Evolutionary conservation across 495 filamentous ascomycete species (phyloP).

Genomic region (Penicillium desertorum): DNA sequence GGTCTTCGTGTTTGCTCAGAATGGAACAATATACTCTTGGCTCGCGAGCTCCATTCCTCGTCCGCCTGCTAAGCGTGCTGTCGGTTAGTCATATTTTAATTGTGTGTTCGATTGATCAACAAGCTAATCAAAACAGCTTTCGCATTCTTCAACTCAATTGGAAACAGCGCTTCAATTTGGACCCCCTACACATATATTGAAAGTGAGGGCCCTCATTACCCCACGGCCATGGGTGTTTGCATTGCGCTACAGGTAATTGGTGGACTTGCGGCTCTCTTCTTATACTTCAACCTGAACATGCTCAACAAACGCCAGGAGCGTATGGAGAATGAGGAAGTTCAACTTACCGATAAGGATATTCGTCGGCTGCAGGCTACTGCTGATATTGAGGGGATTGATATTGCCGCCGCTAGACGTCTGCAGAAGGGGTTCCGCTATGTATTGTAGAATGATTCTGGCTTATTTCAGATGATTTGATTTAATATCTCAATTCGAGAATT

Average conservation of each 20-base stretch:
- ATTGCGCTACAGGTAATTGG: constrained; percentile 49
- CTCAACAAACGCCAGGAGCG: constrained; percentile 49
- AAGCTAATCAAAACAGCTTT: constrained; percentile 30
- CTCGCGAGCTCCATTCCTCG: constrained; percentile 53
- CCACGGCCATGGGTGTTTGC: constrained; percentile 46
- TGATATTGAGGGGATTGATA: constrained; percentile 48
- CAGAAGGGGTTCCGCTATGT: constrained; percentile 53
- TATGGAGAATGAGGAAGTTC: constrained; percentile 44
- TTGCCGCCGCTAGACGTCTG: constrained; percentile 44
- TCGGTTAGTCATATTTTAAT: constrained; percentile 13
- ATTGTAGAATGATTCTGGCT: constrained; percentile 17
- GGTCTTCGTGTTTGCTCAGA: constrained; percentile 55
- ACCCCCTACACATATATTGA: constrained; percentile 52
- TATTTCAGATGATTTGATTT: background rate
- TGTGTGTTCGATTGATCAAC: no score
- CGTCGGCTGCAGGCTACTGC: constrained; percentile 46
- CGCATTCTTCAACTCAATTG: constrained; percentile 55
- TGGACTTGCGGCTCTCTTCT: constrained; percentile 34
- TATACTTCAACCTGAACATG: constrained; percentile 43
- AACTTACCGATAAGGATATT: constrained; percentile 43
- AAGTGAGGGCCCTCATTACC: constrained; percentile 41
- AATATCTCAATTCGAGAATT: background rate
- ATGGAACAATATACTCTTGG: constrained; percentile 56
- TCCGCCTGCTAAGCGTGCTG: constrained; percentile 55
- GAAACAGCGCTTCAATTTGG: constrained; percentile 56